A percentile compares a stretch with the other conserved stretches of the same genome.
phyloP scores from a whole-genome alignment of 345 rosid genomes.

The Microcos paniculata region DNA sequence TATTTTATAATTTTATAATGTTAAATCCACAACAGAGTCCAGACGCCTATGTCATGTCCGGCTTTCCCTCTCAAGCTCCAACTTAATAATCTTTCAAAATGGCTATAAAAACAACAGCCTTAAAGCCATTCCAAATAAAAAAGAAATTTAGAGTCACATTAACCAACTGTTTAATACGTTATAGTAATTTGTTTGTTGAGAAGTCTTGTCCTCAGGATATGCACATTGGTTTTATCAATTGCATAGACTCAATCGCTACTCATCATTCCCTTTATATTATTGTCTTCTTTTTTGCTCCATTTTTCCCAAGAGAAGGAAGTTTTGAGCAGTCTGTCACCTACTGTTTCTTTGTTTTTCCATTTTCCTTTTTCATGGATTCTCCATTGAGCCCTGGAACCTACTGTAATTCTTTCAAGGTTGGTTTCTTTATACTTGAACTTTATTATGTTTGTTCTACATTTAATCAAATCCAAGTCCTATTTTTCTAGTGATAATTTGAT shows the following conservation, averaged over 20 bases:
- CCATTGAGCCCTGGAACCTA: neutral
- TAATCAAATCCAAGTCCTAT: too few species aligned
- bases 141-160: neutral
- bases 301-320: neutral
- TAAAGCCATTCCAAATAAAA: neutral
- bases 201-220: neutral
- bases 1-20: too few species aligned
- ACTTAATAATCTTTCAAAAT: neutral
- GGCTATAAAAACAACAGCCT: neutral
- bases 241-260: neutral
- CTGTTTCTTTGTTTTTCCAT: neutral
- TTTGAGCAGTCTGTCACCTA: neutral
- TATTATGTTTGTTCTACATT: neutral
- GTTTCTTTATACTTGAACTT: neutral
- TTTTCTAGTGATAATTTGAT: neutral
- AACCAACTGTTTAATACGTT: too few species aligned
- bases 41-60: neutral
- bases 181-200: too few species aligned
- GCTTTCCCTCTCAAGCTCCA: neutral
- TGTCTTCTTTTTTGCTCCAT: neutral
- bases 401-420: conserved; percentile 8
- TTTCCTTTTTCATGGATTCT: neutral
- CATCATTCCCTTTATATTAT: neutral
- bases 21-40: neutral
- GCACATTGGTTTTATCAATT: neutral